phyloP scores from a whole-genome alignment of 768 basidiomycete genomes.

The Pleurotus tuoliensis region DNA sequence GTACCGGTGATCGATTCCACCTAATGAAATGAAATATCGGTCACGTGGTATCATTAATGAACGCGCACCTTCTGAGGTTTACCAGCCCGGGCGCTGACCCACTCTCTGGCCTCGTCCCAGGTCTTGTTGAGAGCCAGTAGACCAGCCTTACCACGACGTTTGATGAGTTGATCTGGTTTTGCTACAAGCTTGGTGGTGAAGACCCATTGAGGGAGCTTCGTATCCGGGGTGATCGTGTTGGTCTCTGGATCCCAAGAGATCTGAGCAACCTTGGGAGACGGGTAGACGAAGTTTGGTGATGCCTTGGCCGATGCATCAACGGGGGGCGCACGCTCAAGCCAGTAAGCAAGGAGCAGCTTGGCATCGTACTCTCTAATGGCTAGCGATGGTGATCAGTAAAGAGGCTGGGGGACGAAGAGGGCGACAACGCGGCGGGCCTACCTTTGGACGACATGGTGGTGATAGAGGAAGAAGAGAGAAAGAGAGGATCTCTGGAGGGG shows the following conservation, averaged over 20 bases:
- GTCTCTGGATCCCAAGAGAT: slow-evolving; percentile 78
- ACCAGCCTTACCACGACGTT: slow-evolving; percentile 98
- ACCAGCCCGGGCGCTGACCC: slow-evolving; percentile 87
- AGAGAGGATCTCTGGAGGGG: background rate
- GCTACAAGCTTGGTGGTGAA: slow-evolving; percentile 86
- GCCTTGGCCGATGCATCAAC: slow-evolving; percentile 58
- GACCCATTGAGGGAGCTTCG: slow-evolving; percentile 73
- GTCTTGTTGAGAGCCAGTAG: slow-evolving; percentile 91
- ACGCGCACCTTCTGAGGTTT: slow-evolving; percentile 78
- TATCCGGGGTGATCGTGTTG: slow-evolving; percentile 46
- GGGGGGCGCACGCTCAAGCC: slow-evolving; percentile 87
- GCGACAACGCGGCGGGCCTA: background rate
- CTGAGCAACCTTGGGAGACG: slow-evolving; percentile 79
- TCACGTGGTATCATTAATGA: background rate
- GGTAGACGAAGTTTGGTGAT: slow-evolving; percentile 60
- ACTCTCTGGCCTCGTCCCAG: slow-evolving; percentile 82
- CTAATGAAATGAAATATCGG: slow-evolving; percentile 30
- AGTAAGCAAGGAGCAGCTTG: slow-evolving; percentile 95
- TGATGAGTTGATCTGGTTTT: slow-evolving; percentile 98
- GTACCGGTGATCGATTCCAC: slow-evolving; percentile 95
- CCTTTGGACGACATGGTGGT: slow-evolving; percentile 10
- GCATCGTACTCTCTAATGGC: slow-evolving; percentile 97
- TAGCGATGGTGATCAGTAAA: slow-evolving; percentile 12
- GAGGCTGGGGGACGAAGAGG: background rate
- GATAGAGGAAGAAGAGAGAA: background rate